These are phyloP conservation scores for Amphirosellinia nigrospora DNA, from an alignment of 495 filamentous ascomycete genomes.

Conservation along the genomic window DNA sequence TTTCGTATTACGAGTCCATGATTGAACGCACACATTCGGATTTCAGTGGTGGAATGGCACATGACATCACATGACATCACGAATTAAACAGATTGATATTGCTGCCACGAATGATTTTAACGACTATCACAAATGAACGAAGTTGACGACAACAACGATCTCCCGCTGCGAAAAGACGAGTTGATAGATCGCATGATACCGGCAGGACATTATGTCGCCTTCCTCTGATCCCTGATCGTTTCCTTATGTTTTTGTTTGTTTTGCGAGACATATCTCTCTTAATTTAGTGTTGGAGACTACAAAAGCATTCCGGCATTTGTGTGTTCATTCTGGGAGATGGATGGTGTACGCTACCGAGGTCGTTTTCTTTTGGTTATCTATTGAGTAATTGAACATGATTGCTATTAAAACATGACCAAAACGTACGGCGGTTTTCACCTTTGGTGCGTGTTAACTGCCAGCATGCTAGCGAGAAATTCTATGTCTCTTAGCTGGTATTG, in stretches of 20 bases:
- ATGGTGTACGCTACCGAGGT: conserved; percentile 12
- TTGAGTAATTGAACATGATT: neutral
- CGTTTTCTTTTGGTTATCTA: neutral
- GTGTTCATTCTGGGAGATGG: conserved; percentile 9
- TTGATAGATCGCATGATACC: conserved; percentile 20
- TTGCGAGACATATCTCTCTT: too few relatives aligned
- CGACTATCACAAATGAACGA: conserved; percentile 8
- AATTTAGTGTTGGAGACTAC: neutral
- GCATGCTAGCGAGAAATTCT: neutral
- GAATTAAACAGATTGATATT: neutral
- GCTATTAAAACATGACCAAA: neutral
- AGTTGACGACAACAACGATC: conserved; percentile 3
- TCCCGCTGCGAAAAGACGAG: neutral
- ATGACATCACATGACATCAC: neutral
- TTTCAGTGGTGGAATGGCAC: neutral
- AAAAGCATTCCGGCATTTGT: neutral
- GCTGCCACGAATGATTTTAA: neutral
- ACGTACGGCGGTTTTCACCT: neutral
- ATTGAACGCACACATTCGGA: neutral
- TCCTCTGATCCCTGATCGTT: neutral
- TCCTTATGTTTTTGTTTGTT: neutral
- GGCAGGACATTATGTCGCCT: neutral
- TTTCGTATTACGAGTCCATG: neutral
- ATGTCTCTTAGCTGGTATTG: neutral
- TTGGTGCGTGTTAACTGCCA: neutral